A percentile compares a stretch with the other conserved stretches of the same genome.
These are phyloP conservation scores for Pseudocercospora crystallina DNA, from an alignment of 2,329 filamentous ascomycete genomes.

Conservation along the genomic window DNA sequence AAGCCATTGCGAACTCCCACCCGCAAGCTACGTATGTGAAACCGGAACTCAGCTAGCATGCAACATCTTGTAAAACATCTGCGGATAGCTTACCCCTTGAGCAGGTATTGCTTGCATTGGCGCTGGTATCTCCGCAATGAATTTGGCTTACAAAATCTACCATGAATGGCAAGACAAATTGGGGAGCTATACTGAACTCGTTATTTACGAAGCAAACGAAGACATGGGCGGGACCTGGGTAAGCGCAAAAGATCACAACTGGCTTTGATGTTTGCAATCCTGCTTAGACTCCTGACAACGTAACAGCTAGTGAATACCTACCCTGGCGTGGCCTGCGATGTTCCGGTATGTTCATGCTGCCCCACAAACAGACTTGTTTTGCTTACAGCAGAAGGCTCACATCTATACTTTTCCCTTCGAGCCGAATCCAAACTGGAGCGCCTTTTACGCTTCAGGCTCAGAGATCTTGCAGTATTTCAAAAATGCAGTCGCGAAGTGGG, in stretches of 20 bases:
- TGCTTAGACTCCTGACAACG: neutral
- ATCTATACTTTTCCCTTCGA: constrained; percentile 45
- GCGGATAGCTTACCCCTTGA: too few species aligned
- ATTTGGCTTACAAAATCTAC: constrained; percentile 43
- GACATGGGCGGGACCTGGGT: constrained; percentile 42
- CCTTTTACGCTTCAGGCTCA: constrained; percentile 41
- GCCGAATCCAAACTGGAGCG: constrained; percentile 45
- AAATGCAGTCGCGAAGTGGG: constrained; percentile 39
- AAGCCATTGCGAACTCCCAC: constrained; percentile 33
- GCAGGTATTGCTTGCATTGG: constrained; percentile 32
- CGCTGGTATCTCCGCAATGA: constrained; percentile 39
- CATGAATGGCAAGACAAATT: constrained; percentile 35
- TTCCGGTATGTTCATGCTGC: too few species aligned
- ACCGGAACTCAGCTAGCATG: too few species aligned
- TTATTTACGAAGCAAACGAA: constrained; percentile 45
- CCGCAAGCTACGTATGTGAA: constrained; percentile 21
- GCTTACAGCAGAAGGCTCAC: neutral
- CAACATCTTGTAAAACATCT: too few species aligned
- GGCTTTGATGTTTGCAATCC: neutral
- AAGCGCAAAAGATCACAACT: neutral
- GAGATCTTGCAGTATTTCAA: constrained; percentile 47
- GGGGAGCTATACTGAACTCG: constrained; percentile 37
- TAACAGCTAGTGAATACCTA: constrained; percentile 41
- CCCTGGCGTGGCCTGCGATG: constrained; percentile 35
- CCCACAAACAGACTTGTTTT: too few species aligned